A percentile compares a stretch with the other conserved stretches of the same genome.
Evolutionary conservation across 106 monocot species (phyloP).

Genomic region (Alisma plantagoaquatica): DNA sequence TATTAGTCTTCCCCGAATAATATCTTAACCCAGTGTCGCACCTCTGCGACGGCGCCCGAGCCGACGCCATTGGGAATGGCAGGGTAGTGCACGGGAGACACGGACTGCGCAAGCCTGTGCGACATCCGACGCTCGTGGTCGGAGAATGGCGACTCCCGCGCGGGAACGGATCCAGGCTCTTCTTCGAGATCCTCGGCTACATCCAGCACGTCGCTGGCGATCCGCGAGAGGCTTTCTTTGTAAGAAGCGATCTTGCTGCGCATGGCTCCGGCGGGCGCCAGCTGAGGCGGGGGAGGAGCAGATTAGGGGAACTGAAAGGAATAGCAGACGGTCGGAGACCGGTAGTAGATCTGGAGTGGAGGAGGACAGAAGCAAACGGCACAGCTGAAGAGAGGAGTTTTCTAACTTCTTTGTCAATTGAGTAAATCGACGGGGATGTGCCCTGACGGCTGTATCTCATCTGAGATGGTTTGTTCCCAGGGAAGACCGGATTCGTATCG

Average conservation of each 20-base stretch:
- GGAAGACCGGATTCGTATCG: too few species aligned
- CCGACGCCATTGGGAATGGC: constrained; percentile 36
- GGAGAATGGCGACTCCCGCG: constrained; percentile 15
- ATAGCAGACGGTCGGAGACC: too few species aligned
- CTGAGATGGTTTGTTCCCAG: too few species aligned
- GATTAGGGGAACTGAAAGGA: too few species aligned
- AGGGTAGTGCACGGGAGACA: constrained; percentile 18
- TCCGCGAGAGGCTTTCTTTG: constrained; percentile 76
- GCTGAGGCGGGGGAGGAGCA: too few species aligned
- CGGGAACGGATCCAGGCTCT: constrained; percentile 8
- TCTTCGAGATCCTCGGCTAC: constrained; percentile 37
- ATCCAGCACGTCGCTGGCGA: constrained; percentile 67
- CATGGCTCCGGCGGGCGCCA: constrained; percentile 14
- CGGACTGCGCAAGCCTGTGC: constrained; percentile 17
- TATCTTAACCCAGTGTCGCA: background rate
- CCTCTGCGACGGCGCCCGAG: constrained; percentile 38
- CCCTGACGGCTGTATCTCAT: too few species aligned
- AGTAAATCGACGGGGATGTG: too few species aligned
- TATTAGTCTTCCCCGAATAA: too few species aligned
- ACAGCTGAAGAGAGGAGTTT: too few species aligned
- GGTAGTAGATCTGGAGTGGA: too few species aligned
- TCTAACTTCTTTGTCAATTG: too few species aligned
- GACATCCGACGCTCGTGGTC: constrained; percentile 27
- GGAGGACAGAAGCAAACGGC: too few species aligned
- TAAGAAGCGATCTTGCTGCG: constrained; percentile 60